These are phyloP conservation scores for Salvia hispanica DNA, from an alignment of 257 asterid genomes.

Conservation along the genomic window DNA sequence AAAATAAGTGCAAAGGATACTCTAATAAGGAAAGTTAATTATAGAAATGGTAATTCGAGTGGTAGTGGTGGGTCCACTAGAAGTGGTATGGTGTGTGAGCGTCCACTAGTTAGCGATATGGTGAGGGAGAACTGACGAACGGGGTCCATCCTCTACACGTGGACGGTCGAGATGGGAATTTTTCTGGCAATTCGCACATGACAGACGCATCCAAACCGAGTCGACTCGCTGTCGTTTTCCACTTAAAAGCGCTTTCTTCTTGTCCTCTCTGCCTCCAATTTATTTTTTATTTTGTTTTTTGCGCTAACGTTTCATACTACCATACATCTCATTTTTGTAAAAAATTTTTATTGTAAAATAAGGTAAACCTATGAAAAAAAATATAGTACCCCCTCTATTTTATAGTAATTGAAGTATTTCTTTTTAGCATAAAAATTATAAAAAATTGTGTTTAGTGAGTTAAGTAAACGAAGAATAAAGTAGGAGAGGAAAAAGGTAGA, in stretches of 20 bases:
- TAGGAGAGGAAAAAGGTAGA: no score
- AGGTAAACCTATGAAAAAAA: no score
- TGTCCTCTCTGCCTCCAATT: constrained; percentile 8
- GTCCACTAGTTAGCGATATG: constrained; percentile 16
- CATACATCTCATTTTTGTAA: no score
- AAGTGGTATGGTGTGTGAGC: constrained; percentile 16
- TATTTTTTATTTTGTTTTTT: neutral
- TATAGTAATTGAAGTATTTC: no score
- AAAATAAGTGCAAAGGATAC: neutral
- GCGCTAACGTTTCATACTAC: no score
- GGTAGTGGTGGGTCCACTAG: neutral
- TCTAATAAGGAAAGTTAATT: no score
- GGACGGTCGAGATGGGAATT: constrained; percentile 20
- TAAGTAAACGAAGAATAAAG: no score
- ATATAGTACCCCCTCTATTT: no score
- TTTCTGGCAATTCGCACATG: constrained; percentile 26
- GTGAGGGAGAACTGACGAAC: constrained; percentile 8
- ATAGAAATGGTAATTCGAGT: no score
- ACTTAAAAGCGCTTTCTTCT: neutral
- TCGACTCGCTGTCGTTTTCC: constrained; percentile 30
- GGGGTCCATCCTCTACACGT: constrained; percentile 23
- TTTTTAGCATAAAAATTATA: no score
- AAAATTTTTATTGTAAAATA: no score
- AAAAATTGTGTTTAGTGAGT: no score
- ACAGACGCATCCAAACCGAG: constrained; percentile 22